phyloP scores from a whole-genome alignment of 2,329 filamentous ascomycete genomes.

The Fusarium camptoceras region DNA sequence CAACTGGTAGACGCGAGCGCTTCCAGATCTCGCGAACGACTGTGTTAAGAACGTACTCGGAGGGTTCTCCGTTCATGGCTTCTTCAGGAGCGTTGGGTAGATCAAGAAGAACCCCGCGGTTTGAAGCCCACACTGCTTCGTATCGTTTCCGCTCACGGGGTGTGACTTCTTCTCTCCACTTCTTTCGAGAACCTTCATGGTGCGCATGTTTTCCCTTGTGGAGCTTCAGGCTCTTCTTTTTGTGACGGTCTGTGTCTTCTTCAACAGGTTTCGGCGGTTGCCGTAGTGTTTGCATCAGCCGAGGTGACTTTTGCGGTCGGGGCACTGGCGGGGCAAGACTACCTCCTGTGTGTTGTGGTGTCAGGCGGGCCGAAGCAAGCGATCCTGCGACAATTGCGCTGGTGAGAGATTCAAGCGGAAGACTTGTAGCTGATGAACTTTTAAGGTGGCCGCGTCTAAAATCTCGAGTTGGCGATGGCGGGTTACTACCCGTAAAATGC shows the following conservation, averaged over 20 bases:
- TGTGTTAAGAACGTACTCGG: slow-evolving; percentile 71
- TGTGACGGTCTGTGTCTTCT: slow-evolving; percentile 65
- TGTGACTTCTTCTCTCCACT: slow-evolving; percentile 82
- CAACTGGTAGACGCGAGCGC: slow-evolving; percentile 73
- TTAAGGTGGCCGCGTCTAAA: slow-evolving; percentile 46
- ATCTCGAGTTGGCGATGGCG: slow-evolving; percentile 54
- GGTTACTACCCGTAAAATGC: slow-evolving; percentile 43
- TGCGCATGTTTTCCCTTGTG: slow-evolving; percentile 74
- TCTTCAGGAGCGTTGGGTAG: slow-evolving; percentile 32
- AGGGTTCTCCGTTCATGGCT: slow-evolving; percentile 45
- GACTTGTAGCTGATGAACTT: slow-evolving; percentile 51
- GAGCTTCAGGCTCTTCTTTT: slow-evolving; percentile 62
- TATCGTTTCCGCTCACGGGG: slow-evolving; percentile 81
- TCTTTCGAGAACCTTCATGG: slow-evolving; percentile 78
- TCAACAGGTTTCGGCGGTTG: slow-evolving; percentile 63
- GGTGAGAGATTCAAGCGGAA: slow-evolving; percentile 74
- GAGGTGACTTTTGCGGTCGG: slow-evolving; percentile 60
- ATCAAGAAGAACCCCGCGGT: slow-evolving; percentile 69
- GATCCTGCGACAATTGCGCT: slow-evolving; percentile 81
- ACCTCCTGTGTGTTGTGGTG: slow-evolving; percentile 55
- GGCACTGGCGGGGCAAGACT: slow-evolving; percentile 54
- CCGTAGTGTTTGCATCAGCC: slow-evolving; percentile 75
- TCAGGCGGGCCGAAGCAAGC: slow-evolving; percentile 72
- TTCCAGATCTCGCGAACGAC: slow-evolving; percentile 81
- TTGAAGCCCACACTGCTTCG: slow-evolving; percentile 87